Evolutionary conservation across 306 rosid genomes (phyloP), one percentile per base, ranked within the genome.

Genomic region (Bauhinia variegata): DNA sequence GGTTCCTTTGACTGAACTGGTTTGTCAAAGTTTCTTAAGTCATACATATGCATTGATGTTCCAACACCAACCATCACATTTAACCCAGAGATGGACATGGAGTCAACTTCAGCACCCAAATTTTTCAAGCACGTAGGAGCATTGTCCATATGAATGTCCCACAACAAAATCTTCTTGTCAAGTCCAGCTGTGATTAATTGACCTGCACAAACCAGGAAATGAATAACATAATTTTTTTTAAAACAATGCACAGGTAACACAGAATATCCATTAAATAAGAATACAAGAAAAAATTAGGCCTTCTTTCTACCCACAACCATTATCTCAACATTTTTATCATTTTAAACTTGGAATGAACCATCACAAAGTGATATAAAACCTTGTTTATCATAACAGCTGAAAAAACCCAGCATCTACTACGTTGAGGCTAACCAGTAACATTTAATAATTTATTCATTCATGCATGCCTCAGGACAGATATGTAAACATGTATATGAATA

Each of bases 111-210:
- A 44, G 78, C 75, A 73, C 69, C 86, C 9, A 82, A 47, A 66
- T 59, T 80, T 70, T 15, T 84, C 38, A 39, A 72, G 52, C 72
- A 78, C 17, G 48, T 63, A 67, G 60, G 60, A 46, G 75, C 78
- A 47, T 88, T 75, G 73, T 36, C 79, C 70, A 2, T 62, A 23
- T 89, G 95, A 4, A 67, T 62, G 63, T 93, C 98, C 97, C 87
- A 88, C 13, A 77, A 68, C 52, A 78, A 17, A 75, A 89, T 51
- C 72, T 86, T 86, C 67, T 80, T 79, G 85, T 93, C 95, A 70
- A 84, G 72, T 70, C 98, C 98, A 2, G 91, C 81, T 63, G 89
- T 75, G 41, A 93, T 77, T 74, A 90, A 68, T 70, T 86, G 95
- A 75, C 76, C 98, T 89, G 63, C 77, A 80, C 18, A 42, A 75